These are phyloP conservation scores for Paracamarosporium sp. DNA, from an alignment of 2,329 filamentous ascomycete genomes.

Conservation along the genomic window DNA sequence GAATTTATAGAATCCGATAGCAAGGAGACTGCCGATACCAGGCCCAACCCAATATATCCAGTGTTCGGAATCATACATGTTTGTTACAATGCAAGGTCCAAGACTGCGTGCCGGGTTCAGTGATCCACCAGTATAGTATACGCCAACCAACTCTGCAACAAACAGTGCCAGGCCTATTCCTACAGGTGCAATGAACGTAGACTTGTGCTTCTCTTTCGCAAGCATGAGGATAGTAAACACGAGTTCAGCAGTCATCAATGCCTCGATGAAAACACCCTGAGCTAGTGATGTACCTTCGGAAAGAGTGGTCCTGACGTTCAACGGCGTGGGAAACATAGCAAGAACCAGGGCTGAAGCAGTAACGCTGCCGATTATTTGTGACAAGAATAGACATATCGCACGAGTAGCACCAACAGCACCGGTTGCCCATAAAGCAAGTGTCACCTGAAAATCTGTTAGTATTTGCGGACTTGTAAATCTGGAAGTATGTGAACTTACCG, in stretches of 20 bases:
- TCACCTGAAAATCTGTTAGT: neutral
- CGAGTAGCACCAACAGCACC: neutral
- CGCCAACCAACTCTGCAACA: conserved; percentile 61
- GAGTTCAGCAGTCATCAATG: conserved; percentile 42
- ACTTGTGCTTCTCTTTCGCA: conserved; percentile 75
- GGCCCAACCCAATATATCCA: conserved; percentile 61
- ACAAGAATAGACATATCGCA: neutral
- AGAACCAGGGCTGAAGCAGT: conserved; percentile 15
- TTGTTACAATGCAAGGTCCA: conserved; percentile 52
- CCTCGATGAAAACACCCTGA: conserved; percentile 46
- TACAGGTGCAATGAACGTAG: conserved; percentile 73
- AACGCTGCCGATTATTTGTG: conserved; percentile 13
- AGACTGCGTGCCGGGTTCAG: conserved; percentile 56
- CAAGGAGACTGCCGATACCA: conserved; percentile 51
- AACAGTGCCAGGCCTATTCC: conserved; percentile 77
- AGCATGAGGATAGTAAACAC: conserved; percentile 61
- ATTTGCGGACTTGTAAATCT: neutral
- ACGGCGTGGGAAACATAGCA: conserved; percentile 46
- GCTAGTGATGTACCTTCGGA: conserved; percentile 43
- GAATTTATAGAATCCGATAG: conserved; percentile 57
- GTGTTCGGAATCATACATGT: conserved; percentile 51
- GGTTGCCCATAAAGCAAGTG: neutral
- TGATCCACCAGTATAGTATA: conserved; percentile 55
- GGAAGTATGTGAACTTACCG: conserved; percentile 5
- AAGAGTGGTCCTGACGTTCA: conserved; percentile 51